Evolutionary conservation across 1,284 basidiomycete genomes (phyloP), one percentile per base, ranked within the genome.

Genomic region (Marasmius oreades): DNA sequence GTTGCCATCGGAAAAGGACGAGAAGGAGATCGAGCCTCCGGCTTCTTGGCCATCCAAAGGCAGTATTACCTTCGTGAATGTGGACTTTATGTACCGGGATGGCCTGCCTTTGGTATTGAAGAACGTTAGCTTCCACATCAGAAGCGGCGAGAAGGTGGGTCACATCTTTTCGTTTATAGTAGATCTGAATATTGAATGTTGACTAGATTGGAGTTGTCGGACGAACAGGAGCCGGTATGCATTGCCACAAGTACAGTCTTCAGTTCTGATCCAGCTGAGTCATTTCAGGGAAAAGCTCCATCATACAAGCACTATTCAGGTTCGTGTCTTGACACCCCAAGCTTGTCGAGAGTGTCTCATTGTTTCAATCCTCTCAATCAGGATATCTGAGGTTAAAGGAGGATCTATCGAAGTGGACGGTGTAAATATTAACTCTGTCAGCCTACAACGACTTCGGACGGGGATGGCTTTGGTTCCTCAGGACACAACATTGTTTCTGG

Each of bases 371-470:
- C 14, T 61, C 78, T 50, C 74, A 78, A 69, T 70, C 70, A 85
- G 90, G 31, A 83, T 85, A 39, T 80, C 89, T 34, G 86, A 91
- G 66, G 69, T 88, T 4, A 71, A 75, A 36, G 64, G 70, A 0
- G 93, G 93, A 0, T 68, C 63, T 5, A 87, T 94, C 59, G 70
- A 75, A 46, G 88, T 95, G 50, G 92, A 94, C 65, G 88, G 84
- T 0, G 56, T 79, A 18, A 78, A 92, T 64, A 86, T 87, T 55
- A 62, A 71, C 10, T 67, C 76, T n/a, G 69, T 93, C 11, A 79
- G 81, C 0, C 73, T 91, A 28, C 73, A 79, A 44, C 74, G 73
- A 10, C 72, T 93, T 5, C 77, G 90, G 12, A 73, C 73, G 6
- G 75, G 81, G 2, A 69, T 92, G 11, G 87, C 88, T 7, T 77